Evolutionary conservation across 2,329 filamentous ascomycete genomes (phyloP), one percentile per base, ranked within the genome.

Genomic region (Mycosphaerelloides madeirae): DNA sequence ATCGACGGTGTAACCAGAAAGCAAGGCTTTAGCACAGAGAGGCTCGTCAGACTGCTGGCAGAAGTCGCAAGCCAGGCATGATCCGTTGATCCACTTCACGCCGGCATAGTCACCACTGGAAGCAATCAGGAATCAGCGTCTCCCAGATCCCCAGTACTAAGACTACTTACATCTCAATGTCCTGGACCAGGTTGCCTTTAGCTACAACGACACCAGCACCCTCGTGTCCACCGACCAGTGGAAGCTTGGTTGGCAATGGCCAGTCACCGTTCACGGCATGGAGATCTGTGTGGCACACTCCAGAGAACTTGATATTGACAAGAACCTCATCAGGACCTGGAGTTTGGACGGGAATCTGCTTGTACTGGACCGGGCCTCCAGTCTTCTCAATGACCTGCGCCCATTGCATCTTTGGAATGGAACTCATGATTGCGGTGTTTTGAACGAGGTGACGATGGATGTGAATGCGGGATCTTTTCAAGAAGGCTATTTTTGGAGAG

Each of bases 1-100:
- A 65, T 95, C 87, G 64, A 95, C 88, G 3, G 87, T 94, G 77
- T 94, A 95, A 44, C 91, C 91, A 1, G 88, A 94, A 31, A 95
- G 79, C 29, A 78, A 71, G 19, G 86, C 80, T 48, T 85, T 73
- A 13, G 77, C 68, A 72, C 91, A 97, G 5, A 95, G 82, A 2
- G 87, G 84, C 72, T 96, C 90, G 57, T 95, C 85, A n/a, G 61
- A 57, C 57, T 81, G 77, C 63, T 84, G 81, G 74, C 90, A 96
- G 77, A 87, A 95, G 57, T 81, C 77, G 73, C 90, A 97, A 53
- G 76, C 68, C 50, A 95, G 74, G 69, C 91, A 96, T 36, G 85
- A 84, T 53, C 87, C 86, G 69, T 95, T 93, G 62, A 96, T 76
- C 89, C 89, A 96, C 75, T 75, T 95, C 68, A 97, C 79, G 64